These are phyloP conservation scores for Acanthamoeba triangularis DNA, from an alignment of 208 protist genomes.

Conservation along the genomic window DNA sequence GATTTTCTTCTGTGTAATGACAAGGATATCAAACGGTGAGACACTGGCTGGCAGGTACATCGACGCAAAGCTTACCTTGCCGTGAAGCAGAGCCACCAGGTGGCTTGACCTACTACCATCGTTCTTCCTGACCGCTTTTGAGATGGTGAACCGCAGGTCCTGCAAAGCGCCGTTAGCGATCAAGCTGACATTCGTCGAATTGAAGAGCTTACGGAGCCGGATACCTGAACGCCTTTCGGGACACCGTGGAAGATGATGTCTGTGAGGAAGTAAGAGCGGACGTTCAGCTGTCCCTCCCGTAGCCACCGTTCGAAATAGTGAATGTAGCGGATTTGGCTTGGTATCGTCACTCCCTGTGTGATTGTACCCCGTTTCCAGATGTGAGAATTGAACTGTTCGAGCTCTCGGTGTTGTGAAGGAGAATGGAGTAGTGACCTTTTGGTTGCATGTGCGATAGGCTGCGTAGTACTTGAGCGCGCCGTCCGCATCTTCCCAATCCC, in stretches of 20 bases:
- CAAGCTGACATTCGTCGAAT: neutral
- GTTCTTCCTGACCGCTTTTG: neutral
- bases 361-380: too few relatives aligned
- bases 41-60: neutral
- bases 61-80: neutral
- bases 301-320: conserved; percentile 26
- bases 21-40: too few relatives aligned
- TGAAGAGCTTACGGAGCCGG: neutral
- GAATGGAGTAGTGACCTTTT: conserved; percentile 44
- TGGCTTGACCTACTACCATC: neutral
- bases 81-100: neutral
- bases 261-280: neutral
- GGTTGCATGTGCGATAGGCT: conserved; percentile 10
- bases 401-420: too few relatives aligned
- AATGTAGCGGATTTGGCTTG: conserved; percentile 44
- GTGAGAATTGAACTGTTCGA: too few relatives aligned
- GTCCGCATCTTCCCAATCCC: neutral
- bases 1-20: neutral
- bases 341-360: conserved; percentile 48
- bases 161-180: neutral
- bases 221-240: conserved; percentile 4
- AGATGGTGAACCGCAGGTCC: conserved; percentile 10
- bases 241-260: conserved; percentile 25
- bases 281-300: neutral
- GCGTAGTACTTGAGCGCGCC: conserved; percentile 26